Conservation (phyloP, 495 filamentous ascomycete genomes). For the Hypomontagnella monticulosa region DNA sequence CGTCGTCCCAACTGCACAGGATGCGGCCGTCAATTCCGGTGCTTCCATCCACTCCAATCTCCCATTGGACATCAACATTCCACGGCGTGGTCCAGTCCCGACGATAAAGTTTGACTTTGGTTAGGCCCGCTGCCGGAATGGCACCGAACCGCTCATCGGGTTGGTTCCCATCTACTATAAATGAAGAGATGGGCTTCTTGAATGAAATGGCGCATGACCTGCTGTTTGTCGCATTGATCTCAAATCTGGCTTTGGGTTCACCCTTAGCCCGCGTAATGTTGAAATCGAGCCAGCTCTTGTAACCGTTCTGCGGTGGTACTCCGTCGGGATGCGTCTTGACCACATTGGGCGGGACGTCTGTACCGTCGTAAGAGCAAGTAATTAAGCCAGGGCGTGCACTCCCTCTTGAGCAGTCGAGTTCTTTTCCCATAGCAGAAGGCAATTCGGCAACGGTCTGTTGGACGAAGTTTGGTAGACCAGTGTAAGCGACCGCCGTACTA, state of each 20-base stretch:
- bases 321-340: slow-evolving; percentile 52
- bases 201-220: slow-evolving; percentile 76
- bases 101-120: slow-evolving; percentile 70
- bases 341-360: slow-evolving; percentile 65
- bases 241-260: slow-evolving; percentile 61
- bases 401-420: slow-evolving; percentile 61
- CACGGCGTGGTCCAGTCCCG: slow-evolving; percentile 78
- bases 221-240: slow-evolving; percentile 70
- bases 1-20: slow-evolving; percentile 89
- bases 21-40: slow-evolving; percentile 71
- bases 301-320: slow-evolving; percentile 57
- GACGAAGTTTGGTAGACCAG: slow-evolving; percentile 77
- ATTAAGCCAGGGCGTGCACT: slow-evolving; percentile 56
- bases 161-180: slow-evolving; percentile 64
- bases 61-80: slow-evolving; percentile 80
- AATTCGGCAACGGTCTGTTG: slow-evolving; percentile 69
- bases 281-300: slow-evolving; percentile 69
- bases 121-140: slow-evolving; percentile 55
- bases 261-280: slow-evolving; percentile 60
- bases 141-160: slow-evolving; percentile 66
- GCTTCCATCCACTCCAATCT: slow-evolving; percentile 39
- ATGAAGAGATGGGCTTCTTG: slow-evolving; percentile 66
- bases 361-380: slow-evolving; percentile 76
- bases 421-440: slow-evolving; percentile 73
- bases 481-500: slow-evolving; percentile 72